Conservation (phyloP, 768 basidiomycete genomes). For the Mycena pura region DNA sequence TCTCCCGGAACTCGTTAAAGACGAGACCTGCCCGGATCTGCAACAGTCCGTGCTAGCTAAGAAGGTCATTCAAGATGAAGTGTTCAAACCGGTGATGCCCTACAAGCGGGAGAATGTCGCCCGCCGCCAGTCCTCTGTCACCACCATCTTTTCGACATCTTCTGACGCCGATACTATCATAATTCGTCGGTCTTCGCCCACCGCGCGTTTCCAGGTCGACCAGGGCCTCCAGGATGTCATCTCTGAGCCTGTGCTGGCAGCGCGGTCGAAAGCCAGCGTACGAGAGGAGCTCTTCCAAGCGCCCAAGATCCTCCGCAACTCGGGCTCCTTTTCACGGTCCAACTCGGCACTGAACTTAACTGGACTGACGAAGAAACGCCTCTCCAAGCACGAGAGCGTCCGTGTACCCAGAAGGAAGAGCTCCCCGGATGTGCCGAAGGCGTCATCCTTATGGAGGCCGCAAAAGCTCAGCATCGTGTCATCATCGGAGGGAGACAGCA, state of each 20-base stretch:
- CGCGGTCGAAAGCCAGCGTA: slow-evolving; percentile 67
- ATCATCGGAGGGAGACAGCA: slow-evolving; percentile 35
- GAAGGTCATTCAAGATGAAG: slow-evolving; percentile 35
- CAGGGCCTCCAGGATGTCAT: slow-evolving; percentile 81
- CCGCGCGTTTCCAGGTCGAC: slow-evolving; percentile 75
- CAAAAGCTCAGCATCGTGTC: slow-evolving; percentile 46
- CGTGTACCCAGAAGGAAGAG: slow-evolving; percentile 67
- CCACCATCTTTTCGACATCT: slow-evolving; percentile 60
- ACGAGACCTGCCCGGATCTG: slow-evolving; percentile 39
- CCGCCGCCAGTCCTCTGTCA: slow-evolving; percentile 69
- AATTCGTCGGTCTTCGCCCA: slow-evolving; percentile 69
- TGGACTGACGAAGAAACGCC: slow-evolving; percentile 65
- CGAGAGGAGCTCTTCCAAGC: slow-evolving; percentile 70
- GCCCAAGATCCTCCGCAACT: slow-evolving; percentile 46
- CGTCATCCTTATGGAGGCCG: slow-evolving; percentile 32
- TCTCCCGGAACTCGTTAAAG: slow-evolving; percentile 53
- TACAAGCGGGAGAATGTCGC: slow-evolving; percentile 34
- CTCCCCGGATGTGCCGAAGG: slow-evolving; percentile 40
- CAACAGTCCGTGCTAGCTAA: slow-evolving; percentile 45
- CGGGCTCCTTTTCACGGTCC: slow-evolving; percentile 55
- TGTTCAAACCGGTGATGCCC: slow-evolving; percentile 14
- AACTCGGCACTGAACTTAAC: slow-evolving; percentile 67
- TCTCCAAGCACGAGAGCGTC: slow-evolving; percentile 74
- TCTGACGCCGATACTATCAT: slow-evolving; percentile 66
- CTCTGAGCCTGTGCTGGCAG: slow-evolving; percentile 73